These are phyloP conservation scores for Pyricularia sp. DNA, from an alignment of 2,329 filamentous ascomycete species.

Conservation along the genomic window DNA sequence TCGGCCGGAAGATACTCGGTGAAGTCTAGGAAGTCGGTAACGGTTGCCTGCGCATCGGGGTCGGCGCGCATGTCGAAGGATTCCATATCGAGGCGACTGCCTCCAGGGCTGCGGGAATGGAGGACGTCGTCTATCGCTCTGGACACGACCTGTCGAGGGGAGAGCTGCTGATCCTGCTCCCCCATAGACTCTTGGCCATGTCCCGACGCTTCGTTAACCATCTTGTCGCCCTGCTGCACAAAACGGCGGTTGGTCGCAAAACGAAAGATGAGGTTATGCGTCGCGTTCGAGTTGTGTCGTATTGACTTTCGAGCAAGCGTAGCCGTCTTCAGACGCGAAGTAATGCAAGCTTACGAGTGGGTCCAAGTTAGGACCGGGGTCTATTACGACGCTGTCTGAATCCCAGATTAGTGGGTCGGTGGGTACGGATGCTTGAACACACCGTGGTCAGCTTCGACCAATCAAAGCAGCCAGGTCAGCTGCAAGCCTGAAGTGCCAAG, in stretches of 20 bases:
- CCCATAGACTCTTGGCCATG: slow-evolving; percentile 15
- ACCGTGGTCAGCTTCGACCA: not conserved
- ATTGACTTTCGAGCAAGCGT: not conserved
- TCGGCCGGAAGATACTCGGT: slow-evolving; percentile 62
- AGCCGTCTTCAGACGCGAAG: not conserved
- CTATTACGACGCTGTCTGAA: not conserved
- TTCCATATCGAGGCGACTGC: slow-evolving; percentile 28
- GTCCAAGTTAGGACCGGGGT: not conserved
- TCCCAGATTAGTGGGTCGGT: not conserved
- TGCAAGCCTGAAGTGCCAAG: not conserved
- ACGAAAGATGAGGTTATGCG: not conserved
- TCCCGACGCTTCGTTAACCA: slow-evolving; percentile 14
- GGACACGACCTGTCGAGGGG: slow-evolving; percentile 21
- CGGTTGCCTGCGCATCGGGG: slow-evolving; percentile 59
- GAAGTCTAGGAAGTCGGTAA: slow-evolving; percentile 61
- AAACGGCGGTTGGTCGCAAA: not conserved
- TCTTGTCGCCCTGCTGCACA: slow-evolving; percentile 6
- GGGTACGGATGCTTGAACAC: not conserved
- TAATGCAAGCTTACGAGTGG: not conserved
- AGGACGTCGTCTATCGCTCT: slow-evolving; percentile 23
- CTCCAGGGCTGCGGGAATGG: slow-evolving; percentile 18
- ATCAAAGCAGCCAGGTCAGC: not conserved
- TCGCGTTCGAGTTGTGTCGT: not conserved
- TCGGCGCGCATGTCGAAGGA: slow-evolving; percentile 44
- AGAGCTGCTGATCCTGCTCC: slow-evolving; percentile 15